These are phyloP conservation scores for Tillandsia leiboldiana DNA, from an alignment of 176 grass and related monocot genomes.

Conservation along the genomic window DNA sequence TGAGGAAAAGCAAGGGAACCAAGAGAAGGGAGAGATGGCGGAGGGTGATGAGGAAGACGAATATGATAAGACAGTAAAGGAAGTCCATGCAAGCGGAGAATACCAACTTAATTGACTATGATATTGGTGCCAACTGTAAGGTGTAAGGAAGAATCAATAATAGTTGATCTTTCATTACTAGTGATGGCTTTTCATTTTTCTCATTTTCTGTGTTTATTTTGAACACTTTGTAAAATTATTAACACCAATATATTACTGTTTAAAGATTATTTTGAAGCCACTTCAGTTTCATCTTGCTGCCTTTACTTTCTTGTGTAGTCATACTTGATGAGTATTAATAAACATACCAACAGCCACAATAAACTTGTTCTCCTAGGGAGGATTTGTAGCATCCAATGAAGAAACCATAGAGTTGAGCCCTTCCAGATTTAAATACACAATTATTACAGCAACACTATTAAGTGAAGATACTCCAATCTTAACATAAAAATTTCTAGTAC, in stretches of 20 bases:
- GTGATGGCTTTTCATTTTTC: neutral
- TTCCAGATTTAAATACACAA: neutral
- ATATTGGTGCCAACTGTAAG: neutral
- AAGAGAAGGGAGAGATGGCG: slow-evolving; percentile 33
- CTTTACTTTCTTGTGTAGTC: too few species aligned
- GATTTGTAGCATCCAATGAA: neutral
- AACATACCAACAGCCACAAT: too few species aligned
- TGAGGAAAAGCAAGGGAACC: too few species aligned
- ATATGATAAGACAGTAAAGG: slow-evolving; percentile 61
- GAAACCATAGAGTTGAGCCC: neutral
- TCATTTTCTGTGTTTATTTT: neutral
- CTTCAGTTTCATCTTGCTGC: too few species aligned
- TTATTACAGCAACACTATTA: neutral
- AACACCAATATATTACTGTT: too few species aligned
- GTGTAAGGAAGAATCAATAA: neutral
- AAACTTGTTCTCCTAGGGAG: neutral
- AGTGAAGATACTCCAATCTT: neutral
- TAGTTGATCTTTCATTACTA: neutral
- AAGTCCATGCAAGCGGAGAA: slow-evolving; percentile 60
- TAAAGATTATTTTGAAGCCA: too few species aligned
- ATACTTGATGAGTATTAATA: too few species aligned
- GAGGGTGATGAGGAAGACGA: slow-evolving; percentile 64
- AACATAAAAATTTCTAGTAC: neutral
- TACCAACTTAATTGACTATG: slow-evolving; percentile 33
- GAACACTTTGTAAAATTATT: neutral